Percentiles rank a stretch among this genome's conserved stretches.
phyloP scores from a whole-genome alignment of 2,329 filamentous ascomycete species.

The Beauveria asiatica region DNA sequence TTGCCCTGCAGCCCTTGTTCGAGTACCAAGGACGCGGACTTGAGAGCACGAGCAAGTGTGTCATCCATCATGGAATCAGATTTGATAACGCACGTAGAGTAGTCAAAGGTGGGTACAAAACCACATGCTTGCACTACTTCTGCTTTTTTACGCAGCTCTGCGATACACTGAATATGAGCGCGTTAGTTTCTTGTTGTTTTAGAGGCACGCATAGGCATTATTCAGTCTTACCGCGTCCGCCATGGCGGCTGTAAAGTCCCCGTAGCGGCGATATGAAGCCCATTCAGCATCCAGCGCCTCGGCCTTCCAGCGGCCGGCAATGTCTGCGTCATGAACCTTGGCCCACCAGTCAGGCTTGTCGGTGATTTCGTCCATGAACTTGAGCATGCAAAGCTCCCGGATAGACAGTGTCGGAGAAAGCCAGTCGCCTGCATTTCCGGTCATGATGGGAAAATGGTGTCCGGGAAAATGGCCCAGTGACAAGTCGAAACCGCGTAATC shows the following conservation, averaged over 20 bases:
- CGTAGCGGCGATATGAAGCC: no score
- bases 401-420: constrained; percentile 6
- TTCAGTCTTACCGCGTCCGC: no score
- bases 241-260: no score
- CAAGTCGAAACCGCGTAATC: no score
- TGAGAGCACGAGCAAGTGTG: constrained; percentile 27
- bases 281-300: no score
- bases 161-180: constrained; percentile 14
- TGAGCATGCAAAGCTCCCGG: constrained; percentile 28
- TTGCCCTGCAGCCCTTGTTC: constrained; percentile 27
- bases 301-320: constrained; percentile 3
- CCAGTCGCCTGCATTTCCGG: no score
- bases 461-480: no score
- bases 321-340: constrained; percentile 19
- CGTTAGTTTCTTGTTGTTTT: no score
- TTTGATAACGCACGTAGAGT: constrained; percentile 25
- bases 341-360: constrained; percentile 29
- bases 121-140: background rate
- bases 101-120: constrained; percentile 22
- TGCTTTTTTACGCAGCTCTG: background rate
- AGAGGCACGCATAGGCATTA: no score
- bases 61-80: constrained; percentile 20
- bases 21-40: constrained; percentile 40
- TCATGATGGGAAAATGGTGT: no score
- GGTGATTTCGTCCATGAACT: constrained; percentile 25